These are phyloP conservation scores for Cystofilobasidium macerans DNA, from an alignment of 768 basidiomycete genomes.

Conservation along the genomic window DNA sequence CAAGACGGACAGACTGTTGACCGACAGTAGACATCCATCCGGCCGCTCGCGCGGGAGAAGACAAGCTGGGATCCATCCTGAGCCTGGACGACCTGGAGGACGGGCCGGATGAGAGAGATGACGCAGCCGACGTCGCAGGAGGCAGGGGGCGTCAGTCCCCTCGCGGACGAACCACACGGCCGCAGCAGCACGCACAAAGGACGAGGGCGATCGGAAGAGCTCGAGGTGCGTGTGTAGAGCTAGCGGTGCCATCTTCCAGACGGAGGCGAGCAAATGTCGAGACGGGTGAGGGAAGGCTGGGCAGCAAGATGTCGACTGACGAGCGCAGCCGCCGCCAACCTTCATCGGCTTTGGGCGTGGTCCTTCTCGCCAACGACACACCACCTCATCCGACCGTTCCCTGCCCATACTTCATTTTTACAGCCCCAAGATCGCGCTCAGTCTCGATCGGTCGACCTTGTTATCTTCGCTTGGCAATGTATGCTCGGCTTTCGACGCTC, in stretches of 20 bases:
- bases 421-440: too few relatives aligned
- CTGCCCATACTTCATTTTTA: too few relatives aligned
- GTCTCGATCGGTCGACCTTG: neutral
- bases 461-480: too few relatives aligned
- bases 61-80: neutral
- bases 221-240: neutral
- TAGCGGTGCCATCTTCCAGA: neutral
- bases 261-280: neutral
- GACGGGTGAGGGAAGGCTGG: neutral
- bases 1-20: neutral
- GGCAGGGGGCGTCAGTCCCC: neutral
- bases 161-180: neutral
- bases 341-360: neutral
- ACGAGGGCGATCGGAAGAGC: neutral
- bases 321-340: neutral
- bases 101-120: neutral
- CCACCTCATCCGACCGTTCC: too few relatives aligned
- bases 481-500: neutral
- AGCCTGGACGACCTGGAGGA: neutral
- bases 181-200: neutral
- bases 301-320: too few relatives aligned
- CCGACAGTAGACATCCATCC: neutral
- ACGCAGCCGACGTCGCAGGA: neutral
- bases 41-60: neutral
- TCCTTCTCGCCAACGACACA: too few relatives aligned